Evolutionary conservation across 352 stramenopile genomes (phyloP).

Genomic region (Globisporangium heterothallicum): DNA sequence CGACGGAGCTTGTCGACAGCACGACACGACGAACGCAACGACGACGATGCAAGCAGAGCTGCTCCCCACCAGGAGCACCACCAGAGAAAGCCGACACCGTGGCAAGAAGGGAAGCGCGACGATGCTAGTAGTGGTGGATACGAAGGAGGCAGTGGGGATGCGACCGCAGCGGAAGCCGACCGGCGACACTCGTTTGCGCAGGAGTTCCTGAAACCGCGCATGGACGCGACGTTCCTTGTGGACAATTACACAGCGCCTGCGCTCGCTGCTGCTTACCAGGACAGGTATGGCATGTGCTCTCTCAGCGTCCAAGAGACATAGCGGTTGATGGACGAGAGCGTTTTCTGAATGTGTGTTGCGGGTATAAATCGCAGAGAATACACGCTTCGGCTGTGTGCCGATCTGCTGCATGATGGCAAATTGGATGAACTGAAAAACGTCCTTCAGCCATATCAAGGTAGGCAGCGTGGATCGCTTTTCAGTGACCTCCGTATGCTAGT

Average conservation of each 20-base stretch:
- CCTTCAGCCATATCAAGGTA: constrained; percentile 75
- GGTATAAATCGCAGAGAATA: constrained; percentile 41
- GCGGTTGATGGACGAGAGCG: not conserved
- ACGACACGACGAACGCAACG: too few species aligned
- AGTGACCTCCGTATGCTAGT: not conserved
- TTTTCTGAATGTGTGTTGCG: not conserved
- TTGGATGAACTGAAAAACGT: constrained; percentile 63
- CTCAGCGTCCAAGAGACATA: not conserved
- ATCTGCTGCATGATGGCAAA: constrained; percentile 70
- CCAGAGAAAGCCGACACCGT: too few species aligned
- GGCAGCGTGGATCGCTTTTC: not conserved
- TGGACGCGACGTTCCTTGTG: constrained; percentile 84
- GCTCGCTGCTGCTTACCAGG: constrained; percentile 92
- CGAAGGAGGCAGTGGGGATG: not conserved
- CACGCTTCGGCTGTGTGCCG: constrained; percentile 67
- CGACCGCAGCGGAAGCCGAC: constrained; percentile 10
- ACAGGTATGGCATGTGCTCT: constrained; percentile 57
- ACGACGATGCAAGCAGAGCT: too few species aligned
- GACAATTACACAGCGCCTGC: constrained; percentile 96
- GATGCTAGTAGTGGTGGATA: not conserved
- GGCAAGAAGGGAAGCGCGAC: too few species aligned
- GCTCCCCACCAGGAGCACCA: too few species aligned
- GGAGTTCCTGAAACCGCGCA: constrained; percentile 64
- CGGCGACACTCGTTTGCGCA: constrained; percentile 40
- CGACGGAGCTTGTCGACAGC: not conserved